Conservation (phyloP, 352 stramenopile species). For the Pythium aquatile region DNA sequence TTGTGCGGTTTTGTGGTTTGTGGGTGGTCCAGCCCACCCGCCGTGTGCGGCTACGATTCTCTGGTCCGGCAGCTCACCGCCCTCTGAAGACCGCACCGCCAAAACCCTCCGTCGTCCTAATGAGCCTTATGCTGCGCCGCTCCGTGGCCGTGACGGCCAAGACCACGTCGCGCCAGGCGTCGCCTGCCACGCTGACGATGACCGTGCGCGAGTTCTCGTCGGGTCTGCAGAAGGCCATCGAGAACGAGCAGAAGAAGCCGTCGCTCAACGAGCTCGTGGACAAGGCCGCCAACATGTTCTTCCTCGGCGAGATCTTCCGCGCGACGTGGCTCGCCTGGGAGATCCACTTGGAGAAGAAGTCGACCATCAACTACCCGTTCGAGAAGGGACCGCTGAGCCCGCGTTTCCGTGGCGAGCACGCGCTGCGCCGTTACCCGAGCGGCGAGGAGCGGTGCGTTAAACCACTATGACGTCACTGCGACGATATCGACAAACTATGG, state of each 20-base stretch:
- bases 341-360: constrained; percentile 88
- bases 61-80: constrained; percentile 19
- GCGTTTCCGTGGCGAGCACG: constrained; percentile 98
- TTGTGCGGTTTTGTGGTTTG: background rate
- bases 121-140: constrained; percentile 52
- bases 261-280: constrained; percentile 72
- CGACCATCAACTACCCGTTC: constrained; percentile 99
- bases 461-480: background rate
- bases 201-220: constrained; percentile 29
- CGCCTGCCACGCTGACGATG: constrained; percentile 20
- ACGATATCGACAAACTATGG: background rate
- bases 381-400: constrained; percentile 96
- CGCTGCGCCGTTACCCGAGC: constrained; percentile 97
- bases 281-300: constrained; percentile 83
- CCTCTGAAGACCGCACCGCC: constrained; percentile 8
- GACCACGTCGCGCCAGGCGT: constrained; percentile 16
- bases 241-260: constrained; percentile 48
- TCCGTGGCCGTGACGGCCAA: constrained; percentile 40
- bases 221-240: constrained; percentile 16
- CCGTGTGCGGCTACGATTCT: constrained; percentile 13
- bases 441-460: constrained; percentile 94
- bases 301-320: constrained; percentile 78
- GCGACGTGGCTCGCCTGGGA: constrained; percentile 81
- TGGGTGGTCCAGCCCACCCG: constrained; percentile 18
- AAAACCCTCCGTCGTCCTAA: background rate